Evolutionary conservation across 129 eudicot genomes (phyloP).

Genomic region (Tanacetum coccineum): DNA sequence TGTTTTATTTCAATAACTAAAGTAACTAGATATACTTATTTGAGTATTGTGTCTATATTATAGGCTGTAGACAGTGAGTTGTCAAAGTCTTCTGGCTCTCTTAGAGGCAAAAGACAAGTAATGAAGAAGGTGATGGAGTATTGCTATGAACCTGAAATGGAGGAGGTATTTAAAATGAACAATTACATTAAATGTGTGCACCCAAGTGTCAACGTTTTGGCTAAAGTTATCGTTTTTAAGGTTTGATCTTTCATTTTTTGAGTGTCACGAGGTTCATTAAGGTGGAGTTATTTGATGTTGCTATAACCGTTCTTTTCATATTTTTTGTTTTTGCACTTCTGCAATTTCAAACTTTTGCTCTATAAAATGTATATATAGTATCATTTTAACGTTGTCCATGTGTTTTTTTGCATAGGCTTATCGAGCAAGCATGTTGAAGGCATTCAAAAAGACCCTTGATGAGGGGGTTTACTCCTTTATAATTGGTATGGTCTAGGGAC

Average conservation of each 20-base stretch:
- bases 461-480: constrained; percentile 92
- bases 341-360: too few species aligned
- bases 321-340: not conserved
- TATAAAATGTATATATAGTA: not conserved
- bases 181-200: not conserved
- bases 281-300: constrained; percentile 12
- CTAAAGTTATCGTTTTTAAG: not conserved
- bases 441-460: constrained; percentile 96
- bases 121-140: constrained; percentile 83
- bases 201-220: not conserved
- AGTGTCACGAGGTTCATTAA: constrained; percentile 13
- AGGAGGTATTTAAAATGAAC: constrained; percentile 55
- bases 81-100: constrained; percentile 66
- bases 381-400: constrained; percentile 27
- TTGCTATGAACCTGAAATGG: constrained; percentile 98
- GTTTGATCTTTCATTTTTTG: not conserved
- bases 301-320: not conserved
- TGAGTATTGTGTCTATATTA: constrained; percentile 6
- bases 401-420: constrained; percentile 65
- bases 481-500: constrained; percentile 69
- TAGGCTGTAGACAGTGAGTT: constrained; percentile 75
- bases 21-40: not conserved
- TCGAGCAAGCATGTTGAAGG: constrained; percentile 99
- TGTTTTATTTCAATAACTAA: constrained; percentile 1
- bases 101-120: constrained; percentile 63